These are phyloP conservation scores for Colletotrichum abscissum DNA, from an alignment of 2,329 filamentous ascomycete species.

Conservation along the genomic window DNA sequence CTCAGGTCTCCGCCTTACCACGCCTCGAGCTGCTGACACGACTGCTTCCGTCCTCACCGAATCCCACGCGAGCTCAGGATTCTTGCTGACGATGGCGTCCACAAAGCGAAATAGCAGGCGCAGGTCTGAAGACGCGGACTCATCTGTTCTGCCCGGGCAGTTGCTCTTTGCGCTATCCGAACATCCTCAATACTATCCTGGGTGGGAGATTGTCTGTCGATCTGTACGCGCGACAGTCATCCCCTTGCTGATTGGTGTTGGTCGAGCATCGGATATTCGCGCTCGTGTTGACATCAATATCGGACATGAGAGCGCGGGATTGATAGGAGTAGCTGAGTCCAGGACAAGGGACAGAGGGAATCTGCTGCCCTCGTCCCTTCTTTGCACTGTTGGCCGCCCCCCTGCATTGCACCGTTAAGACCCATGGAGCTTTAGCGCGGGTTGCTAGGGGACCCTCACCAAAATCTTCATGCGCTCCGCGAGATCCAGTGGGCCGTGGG, in stretches of 20 bases:
- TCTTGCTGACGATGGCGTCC: neutral
- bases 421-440: slow-evolving; percentile 24
- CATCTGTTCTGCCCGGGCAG: neutral
- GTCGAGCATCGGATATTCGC: neutral
- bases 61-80: neutral
- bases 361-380: slow-evolving; percentile 20
- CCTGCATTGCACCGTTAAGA: slow-evolving; percentile 14
- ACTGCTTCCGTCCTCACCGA: neutral
- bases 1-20: slow-evolving; percentile 14
- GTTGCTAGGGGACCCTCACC: slow-evolving; percentile 22
- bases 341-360: neutral
- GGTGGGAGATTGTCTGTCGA: slow-evolving; percentile 17
- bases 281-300: neutral
- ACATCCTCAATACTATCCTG: neutral
- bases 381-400: neutral
- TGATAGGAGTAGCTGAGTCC: neutral
- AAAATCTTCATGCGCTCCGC: slow-evolving; percentile 35
- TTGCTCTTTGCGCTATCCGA: neutral
- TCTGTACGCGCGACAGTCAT: neutral
- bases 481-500: slow-evolving; percentile 35
- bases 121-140: neutral
- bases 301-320: slow-evolving; percentile 4
- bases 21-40: neutral
- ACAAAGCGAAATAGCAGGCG: neutral
- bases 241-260: slow-evolving; percentile 7